A percentile compares a stretch with the other conserved stretches of the same genome.
These are phyloP conservation scores for Ceratocystis diversiconidia DNA, from an alignment of 2,329 filamentous ascomycete genomes.

Conservation along the genomic window DNA sequence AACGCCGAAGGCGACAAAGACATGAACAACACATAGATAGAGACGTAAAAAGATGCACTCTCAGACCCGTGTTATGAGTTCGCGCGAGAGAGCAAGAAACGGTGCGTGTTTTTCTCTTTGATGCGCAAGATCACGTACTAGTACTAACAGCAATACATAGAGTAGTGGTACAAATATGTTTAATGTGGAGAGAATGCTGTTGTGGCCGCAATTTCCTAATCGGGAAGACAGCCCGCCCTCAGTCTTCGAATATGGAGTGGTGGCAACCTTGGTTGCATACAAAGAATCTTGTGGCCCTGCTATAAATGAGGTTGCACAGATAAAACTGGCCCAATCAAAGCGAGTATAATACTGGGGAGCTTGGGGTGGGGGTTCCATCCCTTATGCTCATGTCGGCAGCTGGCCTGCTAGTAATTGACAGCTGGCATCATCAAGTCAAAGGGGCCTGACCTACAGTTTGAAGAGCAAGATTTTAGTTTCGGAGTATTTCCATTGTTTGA, in stretches of 20 bases:
- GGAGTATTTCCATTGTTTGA: conserved; percentile 4
- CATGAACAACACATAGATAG: background rate
- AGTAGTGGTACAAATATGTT: too few relatives aligned
- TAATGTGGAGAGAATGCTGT: too few relatives aligned
- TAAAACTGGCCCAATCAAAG: background rate
- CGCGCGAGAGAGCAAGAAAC: background rate
- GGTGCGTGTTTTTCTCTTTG: background rate
- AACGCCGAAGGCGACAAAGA: background rate
- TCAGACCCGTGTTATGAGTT: background rate
- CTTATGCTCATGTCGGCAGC: background rate
- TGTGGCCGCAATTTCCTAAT: too few relatives aligned
- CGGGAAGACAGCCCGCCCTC: too few relatives aligned
- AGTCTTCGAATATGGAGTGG: too few relatives aligned
- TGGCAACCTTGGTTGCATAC: too few relatives aligned
- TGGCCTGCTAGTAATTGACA: background rate
- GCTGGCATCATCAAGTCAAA: background rate
- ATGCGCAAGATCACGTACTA: too few relatives aligned
- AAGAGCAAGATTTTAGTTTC: background rate
- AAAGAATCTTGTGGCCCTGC: background rate
- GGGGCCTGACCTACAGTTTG: too few relatives aligned
- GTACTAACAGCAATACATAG: too few relatives aligned
- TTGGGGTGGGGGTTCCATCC: background rate
- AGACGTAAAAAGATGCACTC: background rate
- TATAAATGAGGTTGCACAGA: background rate
- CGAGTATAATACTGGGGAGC: background rate